Evolutionary conservation across 192 early-diverging fungal species (phyloP).

Genomic region (Kickxella alabastrina): DNA sequence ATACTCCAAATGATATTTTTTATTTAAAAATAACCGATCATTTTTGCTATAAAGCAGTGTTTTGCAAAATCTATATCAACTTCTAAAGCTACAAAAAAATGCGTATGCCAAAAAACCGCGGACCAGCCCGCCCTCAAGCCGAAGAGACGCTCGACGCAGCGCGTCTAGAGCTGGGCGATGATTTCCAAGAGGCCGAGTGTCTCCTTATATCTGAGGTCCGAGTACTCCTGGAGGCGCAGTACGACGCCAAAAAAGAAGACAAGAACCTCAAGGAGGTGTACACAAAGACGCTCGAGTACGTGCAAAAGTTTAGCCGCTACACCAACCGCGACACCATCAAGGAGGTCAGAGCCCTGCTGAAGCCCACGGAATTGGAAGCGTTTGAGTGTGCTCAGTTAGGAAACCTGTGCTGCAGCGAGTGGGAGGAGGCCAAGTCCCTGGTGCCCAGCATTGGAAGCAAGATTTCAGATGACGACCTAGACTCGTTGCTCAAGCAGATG

Average conservation of each 20-base stretch:
- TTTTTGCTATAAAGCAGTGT: too few relatives aligned
- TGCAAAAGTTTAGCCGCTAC: constrained; percentile 76
- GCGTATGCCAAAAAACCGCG: not conserved
- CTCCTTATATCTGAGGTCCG: constrained; percentile 69
- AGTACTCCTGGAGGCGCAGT: constrained; percentile 66
- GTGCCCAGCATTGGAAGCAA: constrained; percentile 82
- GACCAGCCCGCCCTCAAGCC: constrained; percentile 13
- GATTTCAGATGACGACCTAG: constrained; percentile 70
- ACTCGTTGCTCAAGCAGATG: constrained; percentile 79
- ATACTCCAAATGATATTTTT: too few relatives aligned
- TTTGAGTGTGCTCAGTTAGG: constrained; percentile 90
- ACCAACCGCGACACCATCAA: constrained; percentile 81
- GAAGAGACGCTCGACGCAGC: constrained; percentile 42
- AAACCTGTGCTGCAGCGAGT: constrained; percentile 86
- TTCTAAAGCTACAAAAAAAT: not conserved
- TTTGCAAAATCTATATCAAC: too few relatives aligned
- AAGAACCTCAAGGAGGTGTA: constrained; percentile 61
- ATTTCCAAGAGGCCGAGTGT: constrained; percentile 69
- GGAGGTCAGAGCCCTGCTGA: constrained; percentile 60
- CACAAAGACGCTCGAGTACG: constrained; percentile 83
- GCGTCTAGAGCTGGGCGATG: constrained; percentile 45
- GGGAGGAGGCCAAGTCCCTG: constrained; percentile 86
- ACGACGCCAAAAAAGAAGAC: constrained; percentile 52
- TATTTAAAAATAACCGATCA: too few relatives aligned
- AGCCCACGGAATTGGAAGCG: constrained; percentile 54